Base-by-base conservation (phyloP, 1,284 basidiomycete species). In the Cryptococcus amylolentus region DNA sequence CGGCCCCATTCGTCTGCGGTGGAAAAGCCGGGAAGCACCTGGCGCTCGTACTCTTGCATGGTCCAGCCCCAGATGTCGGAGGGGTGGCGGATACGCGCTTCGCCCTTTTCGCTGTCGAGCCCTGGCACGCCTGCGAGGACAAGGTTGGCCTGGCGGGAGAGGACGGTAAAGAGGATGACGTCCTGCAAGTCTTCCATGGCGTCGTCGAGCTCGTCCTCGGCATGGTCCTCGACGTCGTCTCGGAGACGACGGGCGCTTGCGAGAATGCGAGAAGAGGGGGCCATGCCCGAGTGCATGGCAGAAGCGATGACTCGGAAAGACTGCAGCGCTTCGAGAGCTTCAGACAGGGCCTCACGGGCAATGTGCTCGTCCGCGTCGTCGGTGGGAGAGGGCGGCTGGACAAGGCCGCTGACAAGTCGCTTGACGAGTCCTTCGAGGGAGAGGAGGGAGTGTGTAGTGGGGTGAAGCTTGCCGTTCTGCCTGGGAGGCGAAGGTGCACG, bases 151-250 rank as follows among this genome's bases (percentile, higher is more conserved):
- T 67, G 63, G n/a, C 68, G 67, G 38, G 58, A 61, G 4, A 78
- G 58, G 5, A 76, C 47, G 23, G 69, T 65, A 58, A 77, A 75
- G 18, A 79, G 69, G 9, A 67, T 60, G 14, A 78, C 66, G 5
- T 75, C 66, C 8, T 76, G 77, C 16, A 78, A 63, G 58, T 79
- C 77, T 60, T 79, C 77, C 53, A 76, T 65, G 0, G 77, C 77
- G 53, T 79, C 77, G 56, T 78, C 73, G 10, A 77, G 66, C 47
- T 66, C 62, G 37, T 75, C 75, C 31, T 75, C 72, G 26, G 58
- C 61, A 13, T 70, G 62, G 49, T 70, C 73, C 51, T 73, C 68
- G 35, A 71, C 64, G 54, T 78, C 75, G 60, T 76, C 75, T 42
- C 72, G 65, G 18, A 75, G 65, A 35, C 73, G 59, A n/a, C 67